Evolutionary conservation across 2,329 filamentous ascomycete genomes (phyloP), one percentile per base, ranked within the genome.

Genomic region (Fusarium praegraminearum): DNA sequence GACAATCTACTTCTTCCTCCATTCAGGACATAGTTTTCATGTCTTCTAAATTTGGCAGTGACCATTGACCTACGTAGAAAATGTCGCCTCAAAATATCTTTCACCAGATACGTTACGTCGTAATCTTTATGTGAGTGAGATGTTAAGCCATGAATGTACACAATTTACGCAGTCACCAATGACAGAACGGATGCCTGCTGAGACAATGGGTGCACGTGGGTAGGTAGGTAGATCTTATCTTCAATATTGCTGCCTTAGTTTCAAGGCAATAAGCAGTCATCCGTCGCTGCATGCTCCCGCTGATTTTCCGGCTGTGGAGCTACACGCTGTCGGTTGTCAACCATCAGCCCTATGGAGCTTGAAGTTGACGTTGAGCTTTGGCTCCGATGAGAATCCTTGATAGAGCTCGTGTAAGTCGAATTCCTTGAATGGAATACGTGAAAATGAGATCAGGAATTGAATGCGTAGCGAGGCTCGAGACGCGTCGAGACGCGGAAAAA

Each of bases 331-430:
- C 49, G 49, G 49, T 41, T 41, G 49, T 49, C 52, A 38, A 30
- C 52, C 52, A 73, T 75, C 74, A 76, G 75, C 75, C 75, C 75
- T 76, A 75, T 66, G 65, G 63, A 72, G 67, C 69, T 75, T 70
- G 67, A 71, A 71, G 73, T 71, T 72, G 70, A 60, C 67, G 67
- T 76, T 66, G 69, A 74, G 70, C 67, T 73, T 71, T 73, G 66
- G 69, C 67, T 58, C 71, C 70, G 68, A 57, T 57, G 62, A 55
- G 64, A 65, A 72, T 71, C 69, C 65, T 61, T 53, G 72, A 69
- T 67, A 65, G 57, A 73, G 63, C 69, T 69, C 45, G 67, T 65
- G 62, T 57, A 69, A 46, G 55, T 65, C 35, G 51, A 64, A 54
- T 62, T 54, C 56, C 32, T 68, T 51, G 32, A 32, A 70, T 22